A percentile compares a stretch with the other conserved stretches of the same genome.
phyloP scores from a whole-genome alignment of 306 rosid genomes.

The Vicia faba region DNA sequence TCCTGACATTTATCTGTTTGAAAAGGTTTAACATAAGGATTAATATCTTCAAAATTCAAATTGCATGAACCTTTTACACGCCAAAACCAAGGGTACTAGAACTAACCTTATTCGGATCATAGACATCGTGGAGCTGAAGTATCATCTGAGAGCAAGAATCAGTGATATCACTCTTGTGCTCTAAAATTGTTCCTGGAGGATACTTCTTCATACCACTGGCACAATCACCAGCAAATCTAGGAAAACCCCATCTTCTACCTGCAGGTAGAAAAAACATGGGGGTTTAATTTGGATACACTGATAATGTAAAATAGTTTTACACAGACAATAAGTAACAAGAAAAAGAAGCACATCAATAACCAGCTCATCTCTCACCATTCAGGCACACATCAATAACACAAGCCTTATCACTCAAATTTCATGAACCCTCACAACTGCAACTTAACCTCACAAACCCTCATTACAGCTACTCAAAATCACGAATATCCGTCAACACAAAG shows the following conservation, averaged over 20 bases:
- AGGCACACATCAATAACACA: no score
- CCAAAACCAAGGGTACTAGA: background rate
- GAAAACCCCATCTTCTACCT: constrained; percentile 96
- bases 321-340: background rate
- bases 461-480: no score
- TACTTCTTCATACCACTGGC: constrained; percentile 74
- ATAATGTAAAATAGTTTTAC: no score
- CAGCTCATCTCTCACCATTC: no score
- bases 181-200: constrained; percentile 65
- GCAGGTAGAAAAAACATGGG: constrained; percentile 23
- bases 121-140: constrained; percentile 94
- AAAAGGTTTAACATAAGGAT: constrained; percentile 22
- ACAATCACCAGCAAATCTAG: constrained; percentile 94
- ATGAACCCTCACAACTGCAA: no score
- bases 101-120: constrained; percentile 88
- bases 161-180: constrained; percentile 75
- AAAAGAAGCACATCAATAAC: no score
- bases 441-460: no score
- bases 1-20: constrained; percentile 87
- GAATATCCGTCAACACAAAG: no score
- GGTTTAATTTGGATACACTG: background rate
- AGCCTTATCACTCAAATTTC: no score
- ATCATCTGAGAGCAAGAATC: constrained; percentile 99
- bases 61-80: constrained; percentile 32
- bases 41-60: constrained; percentile 24